Conservation (phyloP, 805 yeast species). For the Saturnispora kantuleensis region DNA sequence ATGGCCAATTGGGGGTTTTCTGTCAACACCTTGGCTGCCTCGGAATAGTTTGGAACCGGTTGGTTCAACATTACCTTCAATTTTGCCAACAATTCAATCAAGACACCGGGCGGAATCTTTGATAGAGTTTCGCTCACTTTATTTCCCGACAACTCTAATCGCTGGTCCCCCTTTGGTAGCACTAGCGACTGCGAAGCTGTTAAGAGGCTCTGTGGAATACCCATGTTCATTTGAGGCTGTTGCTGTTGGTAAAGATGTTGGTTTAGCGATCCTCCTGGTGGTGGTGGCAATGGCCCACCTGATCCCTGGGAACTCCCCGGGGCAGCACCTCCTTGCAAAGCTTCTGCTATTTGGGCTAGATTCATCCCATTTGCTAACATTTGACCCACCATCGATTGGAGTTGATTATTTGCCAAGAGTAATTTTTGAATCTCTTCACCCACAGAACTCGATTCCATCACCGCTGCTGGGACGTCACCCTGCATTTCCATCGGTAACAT, state of each 20-base stretch:
- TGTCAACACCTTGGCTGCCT: conserved; percentile 45
- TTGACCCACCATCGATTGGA: conserved; percentile 27
- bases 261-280: conserved; percentile 4
- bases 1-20: conserved; percentile 49
- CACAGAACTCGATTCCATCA: neutral
- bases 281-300: neutral
- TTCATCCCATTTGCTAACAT: conserved; percentile 29
- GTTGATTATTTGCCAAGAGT: conserved; percentile 24
- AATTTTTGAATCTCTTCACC: conserved; percentile 18
- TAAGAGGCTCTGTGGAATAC: conserved; percentile 36
- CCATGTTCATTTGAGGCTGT: conserved; percentile 18
- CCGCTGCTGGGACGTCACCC: neutral
- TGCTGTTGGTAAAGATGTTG: conserved; percentile 9
- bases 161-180: conserved; percentile 27
- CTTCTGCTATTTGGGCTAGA: conserved; percentile 21
- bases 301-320: neutral
- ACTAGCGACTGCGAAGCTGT: conserved; percentile 53
- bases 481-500: conserved; percentile 42
- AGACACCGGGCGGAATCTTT: conserved; percentile 58
- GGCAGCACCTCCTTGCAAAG: neutral
- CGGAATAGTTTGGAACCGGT: conserved; percentile 37
- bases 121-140: conserved; percentile 52
- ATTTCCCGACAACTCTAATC: conserved; percentile 32
- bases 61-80: conserved; percentile 47
- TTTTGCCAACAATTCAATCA: conserved; percentile 59